These are phyloP conservation scores for Helianthus tuberosus DNA, from an alignment of 129 eudicot species.

Conservation along the genomic window DNA sequence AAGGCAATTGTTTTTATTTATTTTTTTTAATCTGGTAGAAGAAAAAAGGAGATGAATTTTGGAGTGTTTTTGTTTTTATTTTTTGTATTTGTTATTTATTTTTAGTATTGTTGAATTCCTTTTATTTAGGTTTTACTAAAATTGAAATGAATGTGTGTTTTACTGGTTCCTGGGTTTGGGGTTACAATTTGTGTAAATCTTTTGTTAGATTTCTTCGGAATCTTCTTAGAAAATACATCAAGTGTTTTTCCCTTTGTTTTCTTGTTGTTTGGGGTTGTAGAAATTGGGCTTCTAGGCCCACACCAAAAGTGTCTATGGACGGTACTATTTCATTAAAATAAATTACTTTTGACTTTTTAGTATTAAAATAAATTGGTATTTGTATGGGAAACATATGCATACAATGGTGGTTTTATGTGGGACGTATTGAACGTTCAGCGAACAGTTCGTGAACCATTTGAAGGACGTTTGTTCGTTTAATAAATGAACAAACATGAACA, in stretches of 20 bases:
- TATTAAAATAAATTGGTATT: no score
- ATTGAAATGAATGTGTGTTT: neutral
- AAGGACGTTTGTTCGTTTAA: no score
- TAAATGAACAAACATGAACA: no score
- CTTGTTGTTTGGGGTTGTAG: neutral
- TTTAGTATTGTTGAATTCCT: neutral
- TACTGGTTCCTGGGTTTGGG: slow-evolving; percentile 9
- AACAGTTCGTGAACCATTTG: no score
- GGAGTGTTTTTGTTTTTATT: neutral
- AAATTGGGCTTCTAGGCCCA: slow-evolving; percentile 7
- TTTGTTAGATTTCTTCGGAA: slow-evolving; percentile 8
- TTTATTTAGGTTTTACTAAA: neutral
- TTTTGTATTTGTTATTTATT: neutral
- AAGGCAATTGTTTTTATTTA: neutral
- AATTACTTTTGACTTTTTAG: no score
- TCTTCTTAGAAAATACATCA: neutral
- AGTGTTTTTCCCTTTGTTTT: neutral
- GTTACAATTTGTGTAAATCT: slow-evolving; percentile 5
- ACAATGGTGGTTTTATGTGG: no score
- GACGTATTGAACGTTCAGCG: no score
- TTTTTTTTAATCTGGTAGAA: neutral
- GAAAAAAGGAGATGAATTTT: neutral
- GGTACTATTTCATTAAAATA: neutral
- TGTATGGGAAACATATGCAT: no score
- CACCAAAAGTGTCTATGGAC: neutral